Conservation (phyloP, 2,329 filamentous ascomycete genomes). For the Setomelanomma holmii region DNA sequence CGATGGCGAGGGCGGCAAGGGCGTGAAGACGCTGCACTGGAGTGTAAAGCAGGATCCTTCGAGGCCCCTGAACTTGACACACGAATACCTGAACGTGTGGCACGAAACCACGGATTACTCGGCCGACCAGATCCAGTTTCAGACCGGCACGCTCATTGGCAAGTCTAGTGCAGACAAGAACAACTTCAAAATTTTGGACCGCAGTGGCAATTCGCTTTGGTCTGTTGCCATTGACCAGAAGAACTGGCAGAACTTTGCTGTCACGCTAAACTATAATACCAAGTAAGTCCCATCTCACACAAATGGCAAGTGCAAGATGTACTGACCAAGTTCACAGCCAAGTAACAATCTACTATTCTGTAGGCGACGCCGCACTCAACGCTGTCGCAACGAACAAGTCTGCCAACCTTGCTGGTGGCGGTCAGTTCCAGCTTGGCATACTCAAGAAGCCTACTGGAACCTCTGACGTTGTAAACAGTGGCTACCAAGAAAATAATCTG, state of each 20-base stretch:
- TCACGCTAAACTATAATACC: conserved; percentile 64
- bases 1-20: conserved; percentile 60
- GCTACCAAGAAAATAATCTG: conserved; percentile 43
- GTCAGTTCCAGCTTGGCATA: conserved; percentile 68
- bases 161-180: conserved; percentile 53
- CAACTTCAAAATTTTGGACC: conserved; percentile 50
- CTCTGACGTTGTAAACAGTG: conserved; percentile 47
- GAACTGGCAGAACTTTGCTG: conserved; percentile 68
- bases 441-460: conserved; percentile 66
- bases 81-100: conserved; percentile 64
- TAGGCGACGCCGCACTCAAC: conserved; percentile 54
- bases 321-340: conserved; percentile 50
- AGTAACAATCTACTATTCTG: conserved; percentile 65
- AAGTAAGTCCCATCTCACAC: conserved; percentile 61
- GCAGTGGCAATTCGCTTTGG: conserved; percentile 54
- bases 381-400: conserved; percentile 55
- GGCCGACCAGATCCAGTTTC: conserved; percentile 56
- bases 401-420: conserved; percentile 64
- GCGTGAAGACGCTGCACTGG: conserved; percentile 69
- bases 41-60: conserved; percentile 61
- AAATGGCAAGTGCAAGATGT: no score
- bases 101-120: conserved; percentile 51
- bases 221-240: conserved; percentile 58
- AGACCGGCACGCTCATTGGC: conserved; percentile 61
- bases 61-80: conserved; percentile 64